Percentiles rank a stretch among this genome's conserved stretches.
phyloP scores from a whole-genome alignment of 371 early-diverging fungal genomes.

The Catenaria anguillulae region DNA sequence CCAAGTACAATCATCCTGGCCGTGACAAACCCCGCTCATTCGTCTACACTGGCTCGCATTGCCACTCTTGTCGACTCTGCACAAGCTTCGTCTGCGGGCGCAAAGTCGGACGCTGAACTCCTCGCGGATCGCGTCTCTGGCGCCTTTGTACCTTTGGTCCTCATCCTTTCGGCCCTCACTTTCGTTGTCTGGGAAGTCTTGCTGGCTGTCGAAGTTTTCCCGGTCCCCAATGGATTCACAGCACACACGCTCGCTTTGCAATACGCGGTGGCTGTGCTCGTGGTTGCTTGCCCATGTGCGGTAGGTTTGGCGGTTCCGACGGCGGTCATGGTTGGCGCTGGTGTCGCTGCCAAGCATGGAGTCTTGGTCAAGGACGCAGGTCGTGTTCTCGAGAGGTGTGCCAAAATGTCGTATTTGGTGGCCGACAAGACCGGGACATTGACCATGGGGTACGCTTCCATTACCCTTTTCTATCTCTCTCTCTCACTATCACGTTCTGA shows the following conservation, averaged over 20 bases:
- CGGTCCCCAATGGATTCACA: slow-evolving; percentile 25
- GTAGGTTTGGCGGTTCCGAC: slow-evolving; percentile 37
- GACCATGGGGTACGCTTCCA: slow-evolving; percentile 46
- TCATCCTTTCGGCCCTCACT: slow-evolving; percentile 34
- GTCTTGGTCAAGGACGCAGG: slow-evolving; percentile 8
- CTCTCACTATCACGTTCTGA: too few relatives aligned
- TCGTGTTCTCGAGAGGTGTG: not conserved
- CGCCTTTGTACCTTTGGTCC: slow-evolving; percentile 40
- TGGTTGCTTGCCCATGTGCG: slow-evolving; percentile 60
- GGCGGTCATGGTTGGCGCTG: slow-evolving; percentile 15
- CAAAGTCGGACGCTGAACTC: slow-evolving; percentile 27
- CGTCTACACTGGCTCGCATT: slow-evolving; percentile 46
- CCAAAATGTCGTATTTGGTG: not conserved
- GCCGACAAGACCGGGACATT: slow-evolving; percentile 71
- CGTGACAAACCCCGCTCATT: slow-evolving; percentile 35
- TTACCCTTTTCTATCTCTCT: too few relatives aligned
- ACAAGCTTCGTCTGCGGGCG: slow-evolving; percentile 16
- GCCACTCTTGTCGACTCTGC: slow-evolving; percentile 40
- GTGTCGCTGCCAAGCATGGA: slow-evolving; percentile 11
- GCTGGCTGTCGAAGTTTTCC: slow-evolving; percentile 15
- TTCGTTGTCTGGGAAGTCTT: slow-evolving; percentile 40
- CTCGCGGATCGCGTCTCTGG: slow-evolving; percentile 47
- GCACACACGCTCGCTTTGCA: not conserved
- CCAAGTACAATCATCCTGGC: slow-evolving; percentile 37
- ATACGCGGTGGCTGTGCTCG: slow-evolving; percentile 42